Evolutionary conservation across 2,329 filamentous ascomycete species (phyloP), one percentile per base, ranked within the genome.

Genomic region (Colletotrichum godetiae): DNA sequence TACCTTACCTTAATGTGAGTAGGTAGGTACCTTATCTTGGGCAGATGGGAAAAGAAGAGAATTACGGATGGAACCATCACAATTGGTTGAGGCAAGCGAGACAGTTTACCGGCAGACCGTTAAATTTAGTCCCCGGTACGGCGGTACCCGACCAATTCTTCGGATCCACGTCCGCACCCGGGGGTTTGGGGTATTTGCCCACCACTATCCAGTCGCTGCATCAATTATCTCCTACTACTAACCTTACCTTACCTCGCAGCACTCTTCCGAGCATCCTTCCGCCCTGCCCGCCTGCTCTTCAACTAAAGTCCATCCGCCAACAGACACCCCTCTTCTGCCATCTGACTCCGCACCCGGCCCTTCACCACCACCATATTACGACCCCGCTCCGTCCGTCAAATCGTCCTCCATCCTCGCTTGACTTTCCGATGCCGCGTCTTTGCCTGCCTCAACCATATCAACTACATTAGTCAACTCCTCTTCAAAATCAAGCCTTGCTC

Each of bases 91-190:
- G 58, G 49, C 33, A 31, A 49, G 19, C 15, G 19, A 49, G 42
- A 49, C 42, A 49, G 19, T 49, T 49, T 49, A 22, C 42, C 42
- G 42, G 42, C 42, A 19, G 42, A 49, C 42, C 42, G 42, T 49
- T 49, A 49, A 22, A n/a, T 49, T 55, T 27, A 55, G 52, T 27
- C 52, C 7, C 42, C 42, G 19, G 52, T 27, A 55, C 52, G 37
- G 37, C 37, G 37, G 37, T 42, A 42, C 37, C 37, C 52, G 27
- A 31, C 24, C 55, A 57, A 8, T 42, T 24, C 35, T 22, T 46
- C 58, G 35, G 58, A 60, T 24, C 58, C 58, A 19, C 58, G 35
- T 60, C 58, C 58, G 58, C 58, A 60, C 58, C 58, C 12, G 58
- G 22, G 22, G 19, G 22, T 13, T 8, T 46, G n/a, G 11, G 37